Conservation (phyloP, 345 rosid genomes). For the Syzygium aromaticum region DNA sequence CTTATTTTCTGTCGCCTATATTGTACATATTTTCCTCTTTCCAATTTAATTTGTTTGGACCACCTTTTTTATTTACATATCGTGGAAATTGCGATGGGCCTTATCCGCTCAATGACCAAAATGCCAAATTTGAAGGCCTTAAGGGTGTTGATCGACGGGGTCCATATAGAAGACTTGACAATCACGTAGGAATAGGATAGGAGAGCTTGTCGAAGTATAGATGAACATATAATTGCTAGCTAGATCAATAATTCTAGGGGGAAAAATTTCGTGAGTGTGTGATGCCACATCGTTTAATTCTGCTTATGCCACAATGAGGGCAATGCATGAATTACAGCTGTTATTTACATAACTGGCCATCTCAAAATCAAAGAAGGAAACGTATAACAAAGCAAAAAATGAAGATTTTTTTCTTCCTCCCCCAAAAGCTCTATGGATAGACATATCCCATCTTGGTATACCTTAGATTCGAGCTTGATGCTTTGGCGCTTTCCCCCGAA, state of each 20-base stretch:
- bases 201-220: neutral
- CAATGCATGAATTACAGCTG: neutral
- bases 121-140: neutral
- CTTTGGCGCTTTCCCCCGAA: neutral
- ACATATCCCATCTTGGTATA: neutral
- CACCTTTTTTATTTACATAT: too few relatives aligned
- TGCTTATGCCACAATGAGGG: neutral
- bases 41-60: neutral
- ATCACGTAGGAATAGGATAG: neutral
- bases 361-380: neutral
- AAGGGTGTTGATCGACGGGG: neutral
- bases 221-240: neutral
- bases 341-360: neutral
- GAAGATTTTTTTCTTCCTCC: neutral
- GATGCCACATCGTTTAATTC: neutral
- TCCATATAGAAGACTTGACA: neutral
- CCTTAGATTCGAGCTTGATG: neutral
- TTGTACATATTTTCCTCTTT: neutral
- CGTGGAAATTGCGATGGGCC: neutral
- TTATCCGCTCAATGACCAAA: neutral
- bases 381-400: neutral
- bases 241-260: neutral
- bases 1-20: neutral
- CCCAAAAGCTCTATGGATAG: neutral
- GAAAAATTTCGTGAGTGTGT: neutral